Base-by-base conservation (phyloP, 768 basidiomycete species). In the Pisolithus sp. region DNA sequence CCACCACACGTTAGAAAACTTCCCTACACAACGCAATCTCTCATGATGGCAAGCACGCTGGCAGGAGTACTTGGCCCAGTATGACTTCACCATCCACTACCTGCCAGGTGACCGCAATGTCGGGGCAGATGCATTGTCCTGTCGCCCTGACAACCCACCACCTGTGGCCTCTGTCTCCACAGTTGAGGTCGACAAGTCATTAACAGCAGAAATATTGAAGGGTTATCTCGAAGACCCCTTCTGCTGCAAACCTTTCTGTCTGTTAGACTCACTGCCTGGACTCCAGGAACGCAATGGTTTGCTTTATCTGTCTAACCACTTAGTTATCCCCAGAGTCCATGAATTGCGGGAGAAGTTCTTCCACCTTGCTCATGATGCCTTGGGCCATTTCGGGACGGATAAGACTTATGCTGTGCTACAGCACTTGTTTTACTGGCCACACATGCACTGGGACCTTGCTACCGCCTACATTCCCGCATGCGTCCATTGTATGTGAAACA, bases 381-480 rank as follows among this genome's bases (percentile, higher is more conserved):
- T 67, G 0, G 68, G 69, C 0, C 68, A 73, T 56, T 70, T 75
- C 47, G 65, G 73, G 0, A 60, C 62, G n/a, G 51, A 62, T 15
- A 70, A 75, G 51, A 52, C 59, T 0, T 71, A 70, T 46, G 59
- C 39, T 0, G 5, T 56, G 0, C 44, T 73, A 0, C 24, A 57
- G 0, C 31, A 57, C 0, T 54, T 61, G 1, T 73, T 60, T 50
- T 72, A 58, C 21, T 59, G 53, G 53, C 58, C 56, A 0, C 50
- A 51, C 31, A 34, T 34, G 31, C 5, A 4, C 12, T 4, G 5
- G 3, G 31, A 34, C 13, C 31, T 34, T 12, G 31, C 31, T 4
- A 3, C 2, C 0, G 12, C 31, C 10, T 34, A 34, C 31, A 34
- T 34, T 15, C 31, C 13, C 1, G 13, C 31, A 10, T 34, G 31